These are phyloP conservation scores for Trichoderma sp. DNA, from an alignment of 2,329 filamentous ascomycete species.

Conservation along the genomic window DNA sequence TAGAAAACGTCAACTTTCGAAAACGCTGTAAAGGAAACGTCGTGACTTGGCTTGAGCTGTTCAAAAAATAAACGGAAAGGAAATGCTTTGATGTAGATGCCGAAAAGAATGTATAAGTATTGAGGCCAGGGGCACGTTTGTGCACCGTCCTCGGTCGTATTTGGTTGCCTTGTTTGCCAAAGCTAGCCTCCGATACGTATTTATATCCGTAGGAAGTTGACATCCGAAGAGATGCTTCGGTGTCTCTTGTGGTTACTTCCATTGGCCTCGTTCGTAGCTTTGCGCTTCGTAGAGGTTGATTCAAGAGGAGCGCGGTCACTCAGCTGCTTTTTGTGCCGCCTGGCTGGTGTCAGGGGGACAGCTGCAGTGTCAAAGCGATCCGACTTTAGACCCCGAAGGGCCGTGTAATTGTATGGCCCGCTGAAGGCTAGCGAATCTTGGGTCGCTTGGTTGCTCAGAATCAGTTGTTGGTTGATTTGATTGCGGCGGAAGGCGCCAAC, in stretches of 20 bases:
- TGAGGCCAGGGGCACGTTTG: conserved; percentile 42
- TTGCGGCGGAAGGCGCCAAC: conserved; percentile 76
- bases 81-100: conserved; percentile 1
- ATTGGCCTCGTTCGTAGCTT: conserved; percentile 46
- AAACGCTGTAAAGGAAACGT: conserved; percentile 9
- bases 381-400: conserved; percentile 61
- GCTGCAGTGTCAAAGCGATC: conserved; percentile 65
- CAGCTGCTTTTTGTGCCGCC: conserved; percentile 53
- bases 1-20: not conserved
- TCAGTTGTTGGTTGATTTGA: conserved; percentile 60
- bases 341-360: conserved; percentile 65
- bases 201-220: conserved; percentile 48
- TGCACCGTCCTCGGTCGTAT: conserved; percentile 47
- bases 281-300: conserved; percentile 51
- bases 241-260: conserved; percentile 52
- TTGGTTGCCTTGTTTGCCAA: conserved; percentile 22
- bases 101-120: conserved; percentile 12
- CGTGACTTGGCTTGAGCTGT: not conserved
- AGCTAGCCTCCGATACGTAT: conserved; percentile 10
- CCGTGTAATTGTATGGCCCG: conserved; percentile 57
- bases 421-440: conserved; percentile 62
- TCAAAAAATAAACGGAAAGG: not conserved
- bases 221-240: conserved; percentile 58
- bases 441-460: conserved; percentile 58
- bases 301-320: conserved; percentile 51